These are phyloP conservation scores for Fusarium torreyae DNA, from an alignment of 2,329 filamentous ascomycete species.

Conservation along the genomic window DNA sequence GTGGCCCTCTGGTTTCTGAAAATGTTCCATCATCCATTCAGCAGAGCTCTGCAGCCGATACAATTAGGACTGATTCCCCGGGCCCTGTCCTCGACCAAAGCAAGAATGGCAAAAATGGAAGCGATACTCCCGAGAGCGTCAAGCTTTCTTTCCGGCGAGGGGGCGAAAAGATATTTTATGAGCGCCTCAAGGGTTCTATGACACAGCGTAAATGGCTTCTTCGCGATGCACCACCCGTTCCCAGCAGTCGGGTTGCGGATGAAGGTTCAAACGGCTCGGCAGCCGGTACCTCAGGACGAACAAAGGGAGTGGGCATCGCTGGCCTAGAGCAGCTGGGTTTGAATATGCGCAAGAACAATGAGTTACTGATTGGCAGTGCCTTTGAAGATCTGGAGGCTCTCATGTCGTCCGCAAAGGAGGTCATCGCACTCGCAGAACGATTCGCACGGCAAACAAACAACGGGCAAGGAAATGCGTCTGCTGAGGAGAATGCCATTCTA, in stretches of 20 bases:
- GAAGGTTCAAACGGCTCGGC: conserved; percentile 53
- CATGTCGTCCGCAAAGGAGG: conserved; percentile 97
- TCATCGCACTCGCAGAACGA: conserved; percentile 91
- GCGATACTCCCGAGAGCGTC: conserved; percentile 79
- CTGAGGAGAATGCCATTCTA: conserved; percentile 81
- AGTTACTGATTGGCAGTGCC: conserved; percentile 90
- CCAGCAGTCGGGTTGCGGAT: conserved; percentile 64
- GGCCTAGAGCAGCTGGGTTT: conserved; percentile 89
- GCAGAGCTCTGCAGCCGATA: conserved; percentile 56
- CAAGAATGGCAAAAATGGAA: conserved; percentile 52
- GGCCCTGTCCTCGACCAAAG: conserved; percentile 73
- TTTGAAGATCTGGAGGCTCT: conserved; percentile 97
- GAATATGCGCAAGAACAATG: conserved; percentile 91
- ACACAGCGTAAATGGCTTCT: conserved; percentile 97
- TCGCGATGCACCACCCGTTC: conserved; percentile 89
- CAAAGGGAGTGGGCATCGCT: conserved; percentile 87
- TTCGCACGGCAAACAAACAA: conserved; percentile 80
- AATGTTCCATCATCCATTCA: conserved; percentile 55
- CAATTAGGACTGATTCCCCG: conserved; percentile 78
- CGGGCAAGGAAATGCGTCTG: conserved; percentile 71
- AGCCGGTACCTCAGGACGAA: conserved; percentile 51
- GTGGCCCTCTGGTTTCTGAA: conserved; percentile 77
- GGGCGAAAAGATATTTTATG: conserved; percentile 91
- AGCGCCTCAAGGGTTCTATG: conserved; percentile 88
- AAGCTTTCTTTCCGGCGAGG: conserved; percentile 94